Evolutionary conservation across 768 basidiomycete genomes (phyloP).

Genomic region (Rhodotorula paludigena): DNA sequence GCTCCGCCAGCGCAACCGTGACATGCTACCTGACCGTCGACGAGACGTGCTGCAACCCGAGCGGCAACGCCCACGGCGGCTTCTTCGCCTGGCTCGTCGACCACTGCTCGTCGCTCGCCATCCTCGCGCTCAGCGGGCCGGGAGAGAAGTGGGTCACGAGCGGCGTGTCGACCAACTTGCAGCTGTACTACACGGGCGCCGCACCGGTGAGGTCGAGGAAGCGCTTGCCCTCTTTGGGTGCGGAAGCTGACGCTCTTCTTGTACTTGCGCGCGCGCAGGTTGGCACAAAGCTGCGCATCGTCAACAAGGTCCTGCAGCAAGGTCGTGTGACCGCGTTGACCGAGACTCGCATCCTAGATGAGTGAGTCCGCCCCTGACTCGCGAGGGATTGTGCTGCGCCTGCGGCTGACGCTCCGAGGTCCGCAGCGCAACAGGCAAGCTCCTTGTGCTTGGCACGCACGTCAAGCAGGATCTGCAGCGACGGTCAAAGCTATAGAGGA

Average conservation of each 20-base stretch:
- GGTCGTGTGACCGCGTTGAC: constrained; percentile 19
- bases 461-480: constrained; percentile 30
- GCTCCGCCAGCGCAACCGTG: constrained; percentile 5
- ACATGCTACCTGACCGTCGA: constrained; percentile 15
- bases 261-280: neutral
- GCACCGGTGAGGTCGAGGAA: constrained; percentile 16
- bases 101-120: constrained; percentile 21
- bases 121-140: constrained; percentile 19
- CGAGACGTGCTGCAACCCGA: constrained; percentile 10
- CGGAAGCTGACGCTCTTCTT: too few relatives aligned
- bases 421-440: constrained; percentile 16
- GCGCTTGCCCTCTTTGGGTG: neutral
- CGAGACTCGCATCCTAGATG: constrained; percentile 23
- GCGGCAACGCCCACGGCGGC: constrained; percentile 32
- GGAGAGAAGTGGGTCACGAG: constrained; percentile 23
- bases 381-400: neutral
- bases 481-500: neutral
- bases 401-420: too few relatives aligned
- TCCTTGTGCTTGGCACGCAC: constrained; percentile 23
- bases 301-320: constrained; percentile 17
- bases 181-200: constrained; percentile 19
- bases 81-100: constrained; percentile 35
- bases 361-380: neutral
- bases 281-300: constrained; percentile 13
- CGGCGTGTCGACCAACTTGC: constrained; percentile 27